A percentile compares a stretch with the other conserved stretches of the same genome.
Evolutionary conservation across 495 filamentous ascomycete genomes (phyloP).

Genomic region (Hypoxylon intermedium): DNA sequence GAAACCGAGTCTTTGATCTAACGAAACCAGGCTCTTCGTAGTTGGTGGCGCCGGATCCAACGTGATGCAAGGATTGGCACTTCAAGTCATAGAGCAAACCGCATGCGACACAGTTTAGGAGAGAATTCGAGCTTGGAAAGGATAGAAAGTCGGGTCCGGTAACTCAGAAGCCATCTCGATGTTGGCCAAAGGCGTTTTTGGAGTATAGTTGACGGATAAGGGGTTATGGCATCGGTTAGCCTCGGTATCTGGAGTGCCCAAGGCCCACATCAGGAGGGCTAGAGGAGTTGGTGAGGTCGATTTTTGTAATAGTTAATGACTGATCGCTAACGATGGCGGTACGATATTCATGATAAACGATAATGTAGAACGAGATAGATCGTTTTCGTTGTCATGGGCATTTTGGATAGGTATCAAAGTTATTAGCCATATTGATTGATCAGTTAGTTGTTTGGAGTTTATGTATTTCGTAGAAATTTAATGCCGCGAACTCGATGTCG

Average conservation of each 20-base stretch:
- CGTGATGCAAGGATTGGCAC: not conserved
- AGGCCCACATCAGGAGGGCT: slow-evolving; percentile 7
- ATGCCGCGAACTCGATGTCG: too few relatives aligned
- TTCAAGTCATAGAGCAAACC: too few relatives aligned
- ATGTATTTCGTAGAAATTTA: too few relatives aligned
- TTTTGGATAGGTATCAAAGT: not conserved
- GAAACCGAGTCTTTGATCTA: slow-evolving; percentile 29
- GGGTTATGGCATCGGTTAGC: not conserved
- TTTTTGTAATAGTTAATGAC: slow-evolving; percentile 35
- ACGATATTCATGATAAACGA: slow-evolving; percentile 45
- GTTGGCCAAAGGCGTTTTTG: slow-evolving; percentile 2
- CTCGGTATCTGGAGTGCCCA: slow-evolving; percentile 5
- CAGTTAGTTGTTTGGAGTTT: too few relatives aligned
- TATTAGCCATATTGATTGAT: too few relatives aligned
- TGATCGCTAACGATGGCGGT: slow-evolving; percentile 29
- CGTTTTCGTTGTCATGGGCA: slow-evolving; percentile 38
- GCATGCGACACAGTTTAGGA: too few relatives aligned
- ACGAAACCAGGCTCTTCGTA: not conserved
- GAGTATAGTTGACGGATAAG: slow-evolving; percentile 2
- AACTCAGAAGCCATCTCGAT: not conserved
- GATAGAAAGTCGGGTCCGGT: not conserved
- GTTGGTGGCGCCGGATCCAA: not conserved
- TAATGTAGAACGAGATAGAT: slow-evolving; percentile 40
- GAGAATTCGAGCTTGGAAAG: not conserved
- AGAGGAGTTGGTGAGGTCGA: not conserved